Conservation (phyloP, 2,329 filamentous ascomycete species). For the Exophiala aquamarina region DNA sequence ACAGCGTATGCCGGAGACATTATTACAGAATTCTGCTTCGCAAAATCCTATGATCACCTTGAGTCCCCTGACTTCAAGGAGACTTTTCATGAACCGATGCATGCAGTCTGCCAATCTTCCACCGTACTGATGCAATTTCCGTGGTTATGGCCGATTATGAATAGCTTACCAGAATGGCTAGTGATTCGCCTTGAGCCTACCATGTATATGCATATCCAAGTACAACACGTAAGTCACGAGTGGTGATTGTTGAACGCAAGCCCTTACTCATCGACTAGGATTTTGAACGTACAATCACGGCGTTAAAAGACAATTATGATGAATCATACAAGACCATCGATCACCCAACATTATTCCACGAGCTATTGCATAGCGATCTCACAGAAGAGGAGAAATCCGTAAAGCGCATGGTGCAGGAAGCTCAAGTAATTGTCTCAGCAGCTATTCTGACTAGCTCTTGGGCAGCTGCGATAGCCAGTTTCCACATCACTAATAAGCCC, state of each 20-base stretch:
- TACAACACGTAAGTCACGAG: no score
- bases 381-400: slow-evolving; percentile 35
- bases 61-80: slow-evolving; percentile 9
- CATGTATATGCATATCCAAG: no score
- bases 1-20: slow-evolving; percentile 46
- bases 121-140: slow-evolving; percentile 27
- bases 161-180: neutral
- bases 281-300: no score
- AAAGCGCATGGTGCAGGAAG: slow-evolving; percentile 33
- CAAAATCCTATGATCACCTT: slow-evolving; percentile 6
- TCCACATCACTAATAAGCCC: slow-evolving; percentile 28
- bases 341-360: slow-evolving; percentile 31
- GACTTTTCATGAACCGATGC: neutral
- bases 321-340: no score
- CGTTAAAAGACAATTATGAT: no score
- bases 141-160: neutral
- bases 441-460: slow-evolving; percentile 35
- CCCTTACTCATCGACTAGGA: no score
- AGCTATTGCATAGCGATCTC: slow-evolving; percentile 31
- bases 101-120: neutral
- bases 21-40: slow-evolving; percentile 42
- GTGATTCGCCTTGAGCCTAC: slow-evolving; percentile 1
- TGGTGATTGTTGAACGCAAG: no score
- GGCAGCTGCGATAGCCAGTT: slow-evolving; percentile 30
- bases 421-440: slow-evolving; percentile 31